A percentile compares a stretch with the other conserved stretches of the same genome.
These are phyloP conservation scores for Alloascoidea hylecoeti DNA, from an alignment of 805 yeast genomes.

Conservation along the genomic window DNA sequence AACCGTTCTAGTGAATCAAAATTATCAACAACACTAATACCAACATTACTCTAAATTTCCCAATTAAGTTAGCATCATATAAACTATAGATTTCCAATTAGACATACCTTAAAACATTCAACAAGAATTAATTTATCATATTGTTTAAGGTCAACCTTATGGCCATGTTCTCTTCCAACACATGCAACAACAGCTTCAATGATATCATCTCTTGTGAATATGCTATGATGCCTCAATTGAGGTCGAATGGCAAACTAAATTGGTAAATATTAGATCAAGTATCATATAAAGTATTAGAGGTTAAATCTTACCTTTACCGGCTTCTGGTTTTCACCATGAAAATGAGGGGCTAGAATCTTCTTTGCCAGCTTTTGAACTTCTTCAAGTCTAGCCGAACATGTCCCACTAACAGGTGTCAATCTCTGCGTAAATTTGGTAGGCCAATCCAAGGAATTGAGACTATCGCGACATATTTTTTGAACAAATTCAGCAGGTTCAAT, in stretches of 20 bases:
- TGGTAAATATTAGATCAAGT: conserved; percentile 10
- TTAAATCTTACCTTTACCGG: conserved; percentile 13
- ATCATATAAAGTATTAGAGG: not conserved
- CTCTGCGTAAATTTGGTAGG: conserved; percentile 54
- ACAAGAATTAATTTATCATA: conserved; percentile 71
- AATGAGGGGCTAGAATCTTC: conserved; percentile 51
- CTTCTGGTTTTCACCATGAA: conserved; percentile 32
- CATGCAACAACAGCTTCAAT: conserved; percentile 57
- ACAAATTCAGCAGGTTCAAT: conserved; percentile 68
- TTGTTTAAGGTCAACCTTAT: conserved; percentile 64
- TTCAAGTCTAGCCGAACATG: conserved; percentile 58
- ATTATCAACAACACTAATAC: conserved; percentile 68
- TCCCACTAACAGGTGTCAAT: conserved; percentile 63
- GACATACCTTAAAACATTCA: conserved; percentile 57
- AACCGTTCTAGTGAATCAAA: conserved; percentile 50
- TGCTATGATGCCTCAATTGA: conserved; percentile 63
- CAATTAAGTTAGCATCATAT: not conserved
- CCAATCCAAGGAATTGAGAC: conserved; percentile 39
- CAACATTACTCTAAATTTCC: conserved; percentile 44
- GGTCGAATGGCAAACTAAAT: conserved; percentile 66
- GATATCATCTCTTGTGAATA: conserved; percentile 57
- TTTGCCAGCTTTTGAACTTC: conserved; percentile 50
- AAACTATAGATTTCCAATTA: not conserved
- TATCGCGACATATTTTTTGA: conserved; percentile 47
- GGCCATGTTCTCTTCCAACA: conserved; percentile 59